phyloP scores from a whole-genome alignment of 1,284 basidiomycete genomes.

The Microstroma glucosiphilum region DNA sequence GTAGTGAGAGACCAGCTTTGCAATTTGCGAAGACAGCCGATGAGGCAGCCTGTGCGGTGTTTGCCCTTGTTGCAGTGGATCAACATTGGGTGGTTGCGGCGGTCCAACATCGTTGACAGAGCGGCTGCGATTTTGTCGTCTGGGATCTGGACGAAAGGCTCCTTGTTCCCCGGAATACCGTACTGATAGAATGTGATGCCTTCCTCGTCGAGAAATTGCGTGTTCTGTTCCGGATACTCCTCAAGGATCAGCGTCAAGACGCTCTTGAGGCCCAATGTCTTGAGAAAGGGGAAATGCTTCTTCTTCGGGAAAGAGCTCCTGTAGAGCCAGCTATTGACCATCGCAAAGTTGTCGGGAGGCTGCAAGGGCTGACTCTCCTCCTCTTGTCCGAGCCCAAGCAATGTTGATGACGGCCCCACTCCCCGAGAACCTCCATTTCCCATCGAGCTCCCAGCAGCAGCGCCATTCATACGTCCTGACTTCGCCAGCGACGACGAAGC shows the following conservation, averaged over 20 bases:
- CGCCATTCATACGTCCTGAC: neutral
- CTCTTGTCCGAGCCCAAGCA: neutral
- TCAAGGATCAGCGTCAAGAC: slow-evolving; percentile 58
- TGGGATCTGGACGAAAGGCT: slow-evolving; percentile 50
- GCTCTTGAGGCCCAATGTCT: slow-evolving; percentile 55
- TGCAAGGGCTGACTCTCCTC: slow-evolving; percentile 17
- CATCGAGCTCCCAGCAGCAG: neutral
- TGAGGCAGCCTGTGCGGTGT: slow-evolving; percentile 58
- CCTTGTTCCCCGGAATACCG: slow-evolving; percentile 59
- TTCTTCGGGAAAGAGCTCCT: slow-evolving; percentile 56
- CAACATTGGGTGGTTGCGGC: slow-evolving; percentile 57
- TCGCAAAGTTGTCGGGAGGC: slow-evolving; percentile 50
- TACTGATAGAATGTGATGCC: slow-evolving; percentile 56
- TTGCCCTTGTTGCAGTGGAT: slow-evolving; percentile 62
- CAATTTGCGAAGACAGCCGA: slow-evolving; percentile 57
- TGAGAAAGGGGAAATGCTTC: slow-evolving; percentile 57
- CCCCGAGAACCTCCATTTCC: neutral
- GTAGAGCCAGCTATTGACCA: slow-evolving; percentile 55
- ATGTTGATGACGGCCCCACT: neutral
- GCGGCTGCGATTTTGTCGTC: slow-evolving; percentile 58
- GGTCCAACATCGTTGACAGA: slow-evolving; percentile 56
- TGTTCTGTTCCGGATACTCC: slow-evolving; percentile 57
- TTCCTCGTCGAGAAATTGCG: slow-evolving; percentile 52
- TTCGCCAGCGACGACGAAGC: neutral
- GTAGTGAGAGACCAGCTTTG: slow-evolving; percentile 57